A percentile compares a stretch with the other conserved stretches of the same genome.
These are phyloP conservation scores for Aaosphaeria pasadenensis DNA, from an alignment of 2,329 filamentous ascomycete species.

Conservation along the genomic window DNA sequence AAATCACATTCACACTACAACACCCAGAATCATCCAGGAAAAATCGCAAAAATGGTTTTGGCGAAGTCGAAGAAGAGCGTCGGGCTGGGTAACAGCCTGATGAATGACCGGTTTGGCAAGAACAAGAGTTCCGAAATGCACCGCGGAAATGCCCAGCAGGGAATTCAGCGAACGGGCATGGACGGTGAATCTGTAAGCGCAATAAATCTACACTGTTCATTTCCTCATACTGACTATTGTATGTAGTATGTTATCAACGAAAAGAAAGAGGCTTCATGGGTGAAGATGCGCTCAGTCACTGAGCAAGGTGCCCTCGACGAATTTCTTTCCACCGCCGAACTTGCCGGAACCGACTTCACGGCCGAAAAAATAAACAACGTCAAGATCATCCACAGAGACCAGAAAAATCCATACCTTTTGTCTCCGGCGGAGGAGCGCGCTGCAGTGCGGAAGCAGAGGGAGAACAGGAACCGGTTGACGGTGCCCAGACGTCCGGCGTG, in stretches of 20 bases:
- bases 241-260: slow-evolving; percentile 82
- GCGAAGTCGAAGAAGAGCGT: slow-evolving; percentile 95
- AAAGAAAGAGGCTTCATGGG: slow-evolving; percentile 88
- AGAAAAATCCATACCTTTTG: slow-evolving; percentile 91
- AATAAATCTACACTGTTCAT: not conserved
- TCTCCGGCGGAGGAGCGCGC: slow-evolving; percentile 79
- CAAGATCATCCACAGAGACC: slow-evolving; percentile 96
- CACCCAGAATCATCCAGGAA: slow-evolving; percentile 11
- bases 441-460: slow-evolving; percentile 75
- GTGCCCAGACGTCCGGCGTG: slow-evolving; percentile 87
- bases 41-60: slow-evolving; percentile 58
- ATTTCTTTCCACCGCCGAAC: slow-evolving; percentile 90
- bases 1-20: slow-evolving; percentile 9
- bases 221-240: slow-evolving; percentile 19
- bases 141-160: slow-evolving; percentile 59
- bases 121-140: slow-evolving; percentile 83
- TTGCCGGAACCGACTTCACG: slow-evolving; percentile 98
- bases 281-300: slow-evolving; percentile 99
- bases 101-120: slow-evolving; percentile 98
- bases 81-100: slow-evolving; percentile 92
- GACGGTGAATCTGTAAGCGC: slow-evolving; percentile 68
- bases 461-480: slow-evolving; percentile 75
- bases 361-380: slow-evolving; percentile 99
- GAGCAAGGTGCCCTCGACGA: slow-evolving; percentile 96
- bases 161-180: slow-evolving; percentile 68